Evolutionary conservation across 371 early-diverging fungal genomes (phyloP), one percentile per base, ranked within the genome.

Genomic region (Dentiscutata heterogama): DNA sequence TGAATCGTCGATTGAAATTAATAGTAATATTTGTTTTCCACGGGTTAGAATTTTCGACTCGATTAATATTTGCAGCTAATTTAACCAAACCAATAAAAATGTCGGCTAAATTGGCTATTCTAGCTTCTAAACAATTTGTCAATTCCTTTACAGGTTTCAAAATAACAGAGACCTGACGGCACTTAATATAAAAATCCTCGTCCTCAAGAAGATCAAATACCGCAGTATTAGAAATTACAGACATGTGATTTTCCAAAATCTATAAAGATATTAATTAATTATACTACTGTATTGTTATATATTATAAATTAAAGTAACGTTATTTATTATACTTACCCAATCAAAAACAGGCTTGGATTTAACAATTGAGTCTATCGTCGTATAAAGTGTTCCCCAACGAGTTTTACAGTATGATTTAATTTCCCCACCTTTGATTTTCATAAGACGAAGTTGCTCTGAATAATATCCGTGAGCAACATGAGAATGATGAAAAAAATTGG

Each of bases 41-140:
- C 3, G 61, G 22, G 25, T 56, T 58, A 31, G 56, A 74, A 74
- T 13, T 56, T 35, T 74, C n/a, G 56, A 56, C 20, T 56, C 53
- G 5, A 74, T 53, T 54, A n/a, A 31, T 56, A 29, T 53, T n/a
- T n/a, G n/a, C n/a, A n/a, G n/a, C n/a, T n/a, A n/a, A n/a, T n/a
- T n/a, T n/a, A n/a, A n/a, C n/a, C n/a, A n/a, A n/a, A n/a, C n/a
- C n/a, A n/a, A n/a, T n/a, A n/a, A n/a, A n/a, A n/a, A n/a, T n/a
- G n/a, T n/a, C n/a, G n/a, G n/a, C n/a, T n/a, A n/a, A n/a, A n/a
- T n/a, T n/a, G n/a, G n/a, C n/a, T n/a, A n/a, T 27, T 31, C 35
- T 31, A 56, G 42, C 53, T 35, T 74, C 20, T 25, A 74, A 29
- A 74, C 27, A 22, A 72, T 72, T 72, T 25, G 29, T 72, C 5